phyloP scores from a whole-genome alignment of 129 eudicot species.

The Tagetes erecta region DNA sequence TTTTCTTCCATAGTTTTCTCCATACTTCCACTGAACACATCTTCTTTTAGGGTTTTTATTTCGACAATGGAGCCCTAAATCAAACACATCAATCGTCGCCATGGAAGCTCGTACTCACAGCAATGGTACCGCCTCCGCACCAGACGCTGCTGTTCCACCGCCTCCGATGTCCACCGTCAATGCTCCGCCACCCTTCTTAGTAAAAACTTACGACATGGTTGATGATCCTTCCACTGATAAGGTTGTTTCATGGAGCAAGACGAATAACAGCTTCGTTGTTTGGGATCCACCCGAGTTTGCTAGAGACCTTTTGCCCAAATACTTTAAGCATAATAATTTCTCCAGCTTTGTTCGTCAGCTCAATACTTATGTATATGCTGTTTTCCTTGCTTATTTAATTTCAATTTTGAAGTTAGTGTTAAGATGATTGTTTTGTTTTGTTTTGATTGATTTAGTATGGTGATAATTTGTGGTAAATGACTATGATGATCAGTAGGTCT shows the following conservation, averaged over 20 bases:
- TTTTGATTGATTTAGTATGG: conserved; percentile 9
- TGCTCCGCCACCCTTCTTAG: conserved; percentile 80
- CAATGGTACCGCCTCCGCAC: conserved; percentile 20
- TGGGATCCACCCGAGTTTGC: conserved; percentile 93
- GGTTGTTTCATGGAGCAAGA: conserved; percentile 82
- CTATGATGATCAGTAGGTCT: conserved; percentile 11
- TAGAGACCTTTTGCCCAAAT: conserved; percentile 67
- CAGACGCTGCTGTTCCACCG: conserved; percentile 31
- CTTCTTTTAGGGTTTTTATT: conserved; percentile 29
- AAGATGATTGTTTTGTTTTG: neutral
- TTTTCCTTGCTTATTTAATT: neutral
- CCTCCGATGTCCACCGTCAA: conserved; percentile 55
- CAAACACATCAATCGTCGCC: conserved; percentile 2
- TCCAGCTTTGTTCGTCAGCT: conserved; percentile 91
- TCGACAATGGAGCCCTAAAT: conserved; percentile 35
- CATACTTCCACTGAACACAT: conserved; percentile 11
- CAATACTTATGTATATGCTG: conserved; percentile 66
- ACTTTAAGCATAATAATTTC: conserved; percentile 87
- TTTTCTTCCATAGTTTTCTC: conserved; percentile 30
- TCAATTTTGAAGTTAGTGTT: conserved; percentile 8
- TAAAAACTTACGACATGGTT: conserved; percentile 87
- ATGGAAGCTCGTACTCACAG: conserved; percentile 25
- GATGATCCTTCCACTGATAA: conserved; percentile 74
- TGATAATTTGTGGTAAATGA: neutral
- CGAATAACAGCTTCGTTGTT: conserved; percentile 77